These are phyloP conservation scores for Phallus indusiatus DNA, from an alignment of 768 basidiomycete species.

Conservation along the genomic window DNA sequence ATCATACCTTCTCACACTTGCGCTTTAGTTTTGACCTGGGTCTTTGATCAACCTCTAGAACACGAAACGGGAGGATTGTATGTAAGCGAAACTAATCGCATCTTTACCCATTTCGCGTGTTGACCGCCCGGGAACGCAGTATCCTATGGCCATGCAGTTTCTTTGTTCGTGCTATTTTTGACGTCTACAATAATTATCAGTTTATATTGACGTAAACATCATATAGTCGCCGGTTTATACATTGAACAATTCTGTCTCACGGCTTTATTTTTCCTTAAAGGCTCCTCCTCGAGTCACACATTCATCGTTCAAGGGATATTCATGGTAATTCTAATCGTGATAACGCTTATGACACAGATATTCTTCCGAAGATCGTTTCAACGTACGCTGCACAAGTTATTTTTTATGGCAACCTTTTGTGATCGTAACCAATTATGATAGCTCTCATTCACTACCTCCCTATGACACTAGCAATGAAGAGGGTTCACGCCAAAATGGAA, in stretches of 20 bases:
- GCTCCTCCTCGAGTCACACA: conserved; percentile 21
- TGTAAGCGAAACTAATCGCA: conserved; percentile 9
- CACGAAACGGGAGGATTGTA: conserved; percentile 32
- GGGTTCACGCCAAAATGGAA: conserved; percentile 35
- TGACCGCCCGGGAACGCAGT: conserved; percentile 24
- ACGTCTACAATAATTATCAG: conserved; percentile 2
- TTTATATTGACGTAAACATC: conserved; percentile 30
- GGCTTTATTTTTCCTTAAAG: conserved; percentile 59
- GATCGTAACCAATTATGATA: conserved; percentile 14
- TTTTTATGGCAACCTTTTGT: background rate
- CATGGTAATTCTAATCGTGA: conserved; percentile 48
- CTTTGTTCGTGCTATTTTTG: conserved; percentile 29
- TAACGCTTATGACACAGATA: conserved; percentile 39
- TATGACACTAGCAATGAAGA: conserved; percentile 52
- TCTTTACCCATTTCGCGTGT: conserved; percentile 24
- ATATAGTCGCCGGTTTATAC: conserved; percentile 57
- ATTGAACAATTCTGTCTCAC: conserved; percentile 59
- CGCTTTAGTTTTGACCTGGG: conserved; percentile 35
- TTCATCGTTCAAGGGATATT: conserved; percentile 37
- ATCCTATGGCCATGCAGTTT: conserved; percentile 35
- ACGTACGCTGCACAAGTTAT: conserved; percentile 24
- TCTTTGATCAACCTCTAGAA: conserved; percentile 43
- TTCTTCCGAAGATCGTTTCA: conserved; percentile 30
- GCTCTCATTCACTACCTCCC: conserved; percentile 48
- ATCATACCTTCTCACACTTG: background rate